Evolutionary conservation across 306 rosid genomes (phyloP), one percentile per base, ranked within the genome.

Genomic region (Carpinus viminea): DNA sequence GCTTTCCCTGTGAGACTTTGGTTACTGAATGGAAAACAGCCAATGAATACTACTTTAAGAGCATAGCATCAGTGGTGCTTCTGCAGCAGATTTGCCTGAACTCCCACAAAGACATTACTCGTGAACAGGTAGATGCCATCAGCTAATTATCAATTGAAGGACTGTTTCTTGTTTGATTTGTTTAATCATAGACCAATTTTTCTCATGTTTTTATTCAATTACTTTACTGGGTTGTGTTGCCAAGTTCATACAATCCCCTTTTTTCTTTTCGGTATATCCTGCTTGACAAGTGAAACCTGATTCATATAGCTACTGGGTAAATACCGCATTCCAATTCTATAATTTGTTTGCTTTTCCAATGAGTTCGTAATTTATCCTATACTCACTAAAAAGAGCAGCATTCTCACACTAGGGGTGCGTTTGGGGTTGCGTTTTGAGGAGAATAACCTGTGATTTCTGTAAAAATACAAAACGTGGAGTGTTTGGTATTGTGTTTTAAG

Each of bases 11-110:
- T 61, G 84, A 83, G 38, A 60, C 74, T 76, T 75, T 78, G 16
- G 81, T 75, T 62, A 56, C 68, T 43, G 92, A 92, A 79, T 91
- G 98, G 97, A 91, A 85, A 77, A 71, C 78, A 43, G 88, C 90
- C 71, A 87, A 45, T 46, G 93, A 86, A 38, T 68, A 82, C 84
- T 95, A 92, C 80, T 95, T 89, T 80, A 89, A 81, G 82, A 87
- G 98, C 79, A 86, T 95, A 70, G 87, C 83, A 34, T 89, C 95
- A 62, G 91, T 95, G 82, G 78, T 86, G 50, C 87, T 79, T 82
- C 81, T 93, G 77, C 92, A 83, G 80, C 89, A 91, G 84, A 86
- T 77, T 79, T 87, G 86, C 86, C 82, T 87, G 65, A 89, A 89
- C 79, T 87, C 89, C 61, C 96, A 91, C 75, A 88, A 85, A 76